Conservation (phyloP, 257 asterid species). For the Ehretia macrophylla region DNA sequence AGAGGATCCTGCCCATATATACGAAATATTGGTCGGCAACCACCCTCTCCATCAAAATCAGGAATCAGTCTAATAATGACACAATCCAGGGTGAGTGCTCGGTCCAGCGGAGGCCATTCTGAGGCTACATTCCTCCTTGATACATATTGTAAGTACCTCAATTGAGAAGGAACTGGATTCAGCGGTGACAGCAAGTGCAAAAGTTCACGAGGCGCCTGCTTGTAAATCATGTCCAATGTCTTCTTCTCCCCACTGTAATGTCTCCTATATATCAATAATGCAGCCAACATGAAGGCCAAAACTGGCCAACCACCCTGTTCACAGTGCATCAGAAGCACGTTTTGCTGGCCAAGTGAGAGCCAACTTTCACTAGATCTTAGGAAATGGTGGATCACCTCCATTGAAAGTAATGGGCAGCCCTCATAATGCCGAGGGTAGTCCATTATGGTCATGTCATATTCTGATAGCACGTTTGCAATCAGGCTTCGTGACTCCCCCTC, state of each 20-base stretch:
- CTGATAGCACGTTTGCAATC: slow-evolving; percentile 67
- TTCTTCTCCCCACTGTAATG: slow-evolving; percentile 83
- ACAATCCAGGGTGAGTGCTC: slow-evolving; percentile 86
- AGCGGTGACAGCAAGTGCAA: slow-evolving; percentile 70
- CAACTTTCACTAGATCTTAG: slow-evolving; percentile 91
- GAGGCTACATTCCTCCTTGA: slow-evolving; percentile 82
- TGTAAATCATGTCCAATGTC: slow-evolving; percentile 89
- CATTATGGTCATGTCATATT: slow-evolving; percentile 81
- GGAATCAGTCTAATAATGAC: slow-evolving; percentile 85
- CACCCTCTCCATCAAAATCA: slow-evolving; percentile 75
- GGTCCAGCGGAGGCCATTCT: slow-evolving; percentile 91
- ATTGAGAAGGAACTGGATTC: slow-evolving; percentile 91
- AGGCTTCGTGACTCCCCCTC: slow-evolving; percentile 60
- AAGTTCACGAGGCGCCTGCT: slow-evolving; percentile 90
- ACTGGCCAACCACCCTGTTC: slow-evolving; percentile 97
- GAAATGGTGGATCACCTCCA: slow-evolving; percentile 95
- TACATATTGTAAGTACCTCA: slow-evolving; percentile 84
- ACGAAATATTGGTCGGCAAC: slow-evolving; percentile 86
- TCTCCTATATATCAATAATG: slow-evolving; percentile 67
- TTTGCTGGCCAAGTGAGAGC: slow-evolving; percentile 89
- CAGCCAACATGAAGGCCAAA: slow-evolving; percentile 92
- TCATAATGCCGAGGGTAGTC: slow-evolving; percentile 93
- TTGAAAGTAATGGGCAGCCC: slow-evolving; percentile 87
- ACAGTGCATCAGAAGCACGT: slow-evolving; percentile 89
- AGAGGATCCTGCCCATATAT: slow-evolving; percentile 79